Evolutionary conservation across 2,329 filamentous ascomycete genomes (phyloP).

Genomic region (Sclerotinia minor): DNA sequence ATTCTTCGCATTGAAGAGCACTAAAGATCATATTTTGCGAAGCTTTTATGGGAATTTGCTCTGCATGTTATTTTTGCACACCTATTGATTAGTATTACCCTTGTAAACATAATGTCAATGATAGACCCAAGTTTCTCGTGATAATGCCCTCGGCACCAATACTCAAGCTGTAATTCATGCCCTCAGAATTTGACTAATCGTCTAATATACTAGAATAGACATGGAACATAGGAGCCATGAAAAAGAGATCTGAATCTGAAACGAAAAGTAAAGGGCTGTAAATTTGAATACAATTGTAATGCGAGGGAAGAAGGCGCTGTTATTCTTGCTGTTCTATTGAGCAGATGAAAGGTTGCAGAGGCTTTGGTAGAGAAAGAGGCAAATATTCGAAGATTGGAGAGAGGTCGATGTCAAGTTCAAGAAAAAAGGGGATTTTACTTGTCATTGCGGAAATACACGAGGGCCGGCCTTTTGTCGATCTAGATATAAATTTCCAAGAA

Average conservation of each 20-base stretch:
- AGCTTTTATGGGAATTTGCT: too few relatives aligned
- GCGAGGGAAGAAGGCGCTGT: neutral
- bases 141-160: neutral
- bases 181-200: neutral
- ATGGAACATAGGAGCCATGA: too few relatives aligned
- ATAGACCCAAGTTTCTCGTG: too few relatives aligned
- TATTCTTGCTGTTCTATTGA: neutral
- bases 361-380: too few relatives aligned
- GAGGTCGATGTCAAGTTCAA: neutral
- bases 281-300: neutral
- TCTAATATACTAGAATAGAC: neutral
- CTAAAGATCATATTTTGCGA: neutral
- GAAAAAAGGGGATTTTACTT: neutral
- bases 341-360: neutral
- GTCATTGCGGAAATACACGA: neutral
- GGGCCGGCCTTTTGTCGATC: neutral
- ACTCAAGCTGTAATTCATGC: neutral
- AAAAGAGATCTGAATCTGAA: neutral
- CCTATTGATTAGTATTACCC: fast-evolving
- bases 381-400: neutral
- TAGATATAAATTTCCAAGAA: too few relatives aligned
- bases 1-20: too few relatives aligned
- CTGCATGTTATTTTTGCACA: neutral
- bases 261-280: neutral
- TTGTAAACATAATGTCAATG: neutral